Base-by-base conservation (phyloP, 306 rosid species). In the Gastrolobium bilobum region DNA sequence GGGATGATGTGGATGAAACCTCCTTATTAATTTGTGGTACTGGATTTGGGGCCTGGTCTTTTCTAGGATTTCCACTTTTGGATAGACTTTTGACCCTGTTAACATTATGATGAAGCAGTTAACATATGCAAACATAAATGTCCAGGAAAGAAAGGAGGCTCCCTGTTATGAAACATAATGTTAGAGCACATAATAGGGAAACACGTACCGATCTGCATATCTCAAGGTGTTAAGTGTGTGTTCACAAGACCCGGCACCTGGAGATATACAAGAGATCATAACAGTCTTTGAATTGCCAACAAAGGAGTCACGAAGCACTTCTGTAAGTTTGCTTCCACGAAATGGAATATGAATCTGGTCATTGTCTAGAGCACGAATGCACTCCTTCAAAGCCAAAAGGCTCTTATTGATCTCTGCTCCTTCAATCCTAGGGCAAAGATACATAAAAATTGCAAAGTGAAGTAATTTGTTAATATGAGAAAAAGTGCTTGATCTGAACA, bases 321-420 rank as follows among this genome's bases (percentile, higher is more conserved):
- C 98, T 39, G 99, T 96, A 60, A 96, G 99, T 86, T 96, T 96
- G 89, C 99, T 96, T 86, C 99, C 99, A 37, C 99, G 96, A 67
- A 96, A 96, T 44, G 99, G 98, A 84, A 93, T 96, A 54, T 96
- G 99, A 86, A 89, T 90, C 89, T 96, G 99, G 65, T 96, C 99
- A 74, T 93, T 93, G 90, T 96, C 99, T 83, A 96, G 82, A 71
- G 98, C 99, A 56, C 98, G 99, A 59, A 96, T 96, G 87, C 99
- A 96, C 85, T 96, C 99, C 90, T 96, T 96, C 68, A 96, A 83
- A 38, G 99, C 99, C 89, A 96, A 87, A 86, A 96, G 99, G 83
- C 98, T 93, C 89, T 91, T 96, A 79, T 96, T 96, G 76, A 96
- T 96, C 86, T 93, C 99, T 51, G 99, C 99, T 81, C 99, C 99